Evolutionary conservation across 2,329 filamentous ascomycete genomes (phyloP), one percentile per base, ranked within the genome.

Genomic region (Aspergillus hortae): DNA sequence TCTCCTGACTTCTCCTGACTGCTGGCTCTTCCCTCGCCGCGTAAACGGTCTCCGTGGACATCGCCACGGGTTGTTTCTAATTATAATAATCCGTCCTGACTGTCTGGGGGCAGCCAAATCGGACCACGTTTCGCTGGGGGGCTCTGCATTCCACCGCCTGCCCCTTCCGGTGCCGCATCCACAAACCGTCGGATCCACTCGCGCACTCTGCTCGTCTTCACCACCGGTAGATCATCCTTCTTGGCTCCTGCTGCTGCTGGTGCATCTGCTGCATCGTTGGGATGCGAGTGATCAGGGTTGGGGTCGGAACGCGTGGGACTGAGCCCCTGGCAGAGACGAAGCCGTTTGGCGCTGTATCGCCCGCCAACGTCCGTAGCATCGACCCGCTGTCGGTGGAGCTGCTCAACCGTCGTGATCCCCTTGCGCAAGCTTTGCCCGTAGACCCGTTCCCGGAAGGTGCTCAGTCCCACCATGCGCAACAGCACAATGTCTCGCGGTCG

Each of bases 391-490:
- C 83, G 78, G 61, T 83, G 83, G 15, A 95, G 71, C 41, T 95
- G 71, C 56, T 85, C 79, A 23, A 92, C 74, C 55, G 80, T 83
- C 4, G 89, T 92, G 61, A 88, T 80, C 6, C 84, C 83, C 56
- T 81, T 82, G 25, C 87, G 82, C 56, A 96, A 73, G 63, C 87
- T 94, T 67, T 95, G 88, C 0, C 92, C 92, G 61, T 94, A 91
- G 0, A 96, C 92, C 61, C 82, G 86, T 44, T 84, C 82, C 47
- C 81, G 80, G 67, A 92, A 97, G 4, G 84, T 83, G 48, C 84
- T 83, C 47, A 97, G 76, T 1, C 87, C 90, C 6, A 96, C 85
- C 61, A 92, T 91, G 51, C 86, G 84, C 53, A 96, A 67, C 12
- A 96, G 77, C 4, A 97, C 77, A 1, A 96, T 82, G 64, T 97